Evolutionary conservation across 768 basidiomycete genomes (phyloP).

Genomic region (Amyloporia xantha): DNA sequence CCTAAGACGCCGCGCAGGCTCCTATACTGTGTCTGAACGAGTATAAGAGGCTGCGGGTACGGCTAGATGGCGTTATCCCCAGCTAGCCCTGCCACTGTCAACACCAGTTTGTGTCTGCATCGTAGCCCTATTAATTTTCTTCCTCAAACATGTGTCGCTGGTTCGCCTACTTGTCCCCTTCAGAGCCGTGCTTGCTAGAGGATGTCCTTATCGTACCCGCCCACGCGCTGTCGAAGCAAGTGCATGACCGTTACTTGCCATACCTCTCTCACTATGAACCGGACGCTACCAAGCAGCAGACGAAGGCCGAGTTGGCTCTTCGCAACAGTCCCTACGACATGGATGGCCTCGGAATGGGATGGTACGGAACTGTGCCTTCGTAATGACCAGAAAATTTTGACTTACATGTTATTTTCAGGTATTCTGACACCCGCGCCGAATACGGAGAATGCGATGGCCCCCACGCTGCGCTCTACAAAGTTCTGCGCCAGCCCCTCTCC

Average conservation of each 20-base stretch:
- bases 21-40: too few relatives aligned
- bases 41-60: too few relatives aligned
- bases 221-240: slow-evolving; percentile 23
- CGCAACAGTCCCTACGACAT: slow-evolving; percentile 23
- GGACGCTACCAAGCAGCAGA: slow-evolving; percentile 10
- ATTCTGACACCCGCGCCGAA: slow-evolving; percentile 14
- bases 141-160: slow-evolving; percentile 22
- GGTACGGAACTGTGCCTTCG: slow-evolving; percentile 12
- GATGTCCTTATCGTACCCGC: slow-evolving; percentile 22
- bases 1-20: too few relatives aligned
- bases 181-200: slow-evolving; percentile 23
- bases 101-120: too few relatives aligned
- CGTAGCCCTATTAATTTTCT: background rate
- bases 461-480: slow-evolving; percentile 19
- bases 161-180: slow-evolving; percentile 25
- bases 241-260: slow-evolving; percentile 24
- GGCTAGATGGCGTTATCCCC: too few relatives aligned
- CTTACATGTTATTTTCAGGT: slow-evolving; percentile 8
- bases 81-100: too few relatives aligned
- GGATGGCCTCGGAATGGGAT: slow-evolving; percentile 20
- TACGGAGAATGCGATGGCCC: slow-evolving; percentile 22
- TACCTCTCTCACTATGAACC: slow-evolving; percentile 20
- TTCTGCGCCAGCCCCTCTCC: slow-evolving; percentile 20
- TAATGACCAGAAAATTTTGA: background rate
- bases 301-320: slow-evolving; percentile 16